Percentiles rank a stretch among this genome's conserved stretches.
These are phyloP conservation scores for Fusarium sulawesiense DNA, from an alignment of 2,329 filamentous ascomycete genomes.

Conservation along the genomic window DNA sequence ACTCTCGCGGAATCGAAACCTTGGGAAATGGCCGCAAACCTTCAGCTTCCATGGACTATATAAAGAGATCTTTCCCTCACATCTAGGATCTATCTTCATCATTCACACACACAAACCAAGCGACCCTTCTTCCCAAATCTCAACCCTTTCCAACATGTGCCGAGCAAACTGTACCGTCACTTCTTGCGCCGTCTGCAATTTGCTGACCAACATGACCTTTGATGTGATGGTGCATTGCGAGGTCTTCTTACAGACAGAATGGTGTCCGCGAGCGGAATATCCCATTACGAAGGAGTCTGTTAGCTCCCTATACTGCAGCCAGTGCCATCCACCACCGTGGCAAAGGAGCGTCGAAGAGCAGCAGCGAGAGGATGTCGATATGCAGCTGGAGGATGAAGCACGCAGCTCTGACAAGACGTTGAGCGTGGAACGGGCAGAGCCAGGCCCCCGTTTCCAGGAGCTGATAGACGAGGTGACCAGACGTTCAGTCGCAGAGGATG, in stretches of 20 bases:
- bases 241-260: neutral
- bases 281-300: neutral
- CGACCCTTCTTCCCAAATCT: neutral
- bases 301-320: neutral
- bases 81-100: neutral
- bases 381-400: neutral
- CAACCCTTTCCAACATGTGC: neutral
- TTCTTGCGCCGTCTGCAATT: fast-evolving
- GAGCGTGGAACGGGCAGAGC: neutral
- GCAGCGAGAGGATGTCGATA: neutral
- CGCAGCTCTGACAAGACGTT: neutral
- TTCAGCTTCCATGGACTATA: neutral
- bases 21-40: neutral
- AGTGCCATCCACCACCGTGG: neutral
- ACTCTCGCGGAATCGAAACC: neutral
- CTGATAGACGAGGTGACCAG: neutral
- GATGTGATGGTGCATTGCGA: neutral
- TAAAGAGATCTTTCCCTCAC: neutral
- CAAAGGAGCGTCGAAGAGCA: no score
- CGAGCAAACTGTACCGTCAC: fast-evolving
- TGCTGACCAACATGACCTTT: fast-evolving
- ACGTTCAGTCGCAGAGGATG: neutral
- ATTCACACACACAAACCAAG: neutral
- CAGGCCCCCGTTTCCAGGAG: neutral
- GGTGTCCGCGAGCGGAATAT: neutral